Percentiles rank a stretch among this genome's conserved stretches.
These are phyloP conservation scores for Guadua angustifolia DNA, from an alignment of 176 grass and related monocot genomes.

Conservation along the genomic window DNA sequence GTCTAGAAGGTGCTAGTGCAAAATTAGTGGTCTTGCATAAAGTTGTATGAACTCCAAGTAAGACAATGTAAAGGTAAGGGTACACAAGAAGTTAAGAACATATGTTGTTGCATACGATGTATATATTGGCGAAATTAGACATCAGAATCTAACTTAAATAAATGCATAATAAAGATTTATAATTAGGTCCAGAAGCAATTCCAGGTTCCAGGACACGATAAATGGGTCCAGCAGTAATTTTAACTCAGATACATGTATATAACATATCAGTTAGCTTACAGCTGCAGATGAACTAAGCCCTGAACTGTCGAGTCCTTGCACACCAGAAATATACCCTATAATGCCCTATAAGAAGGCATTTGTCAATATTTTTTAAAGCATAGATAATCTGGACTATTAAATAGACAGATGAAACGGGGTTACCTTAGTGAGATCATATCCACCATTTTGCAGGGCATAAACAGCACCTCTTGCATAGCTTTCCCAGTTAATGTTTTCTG, in stretches of 20 bases:
- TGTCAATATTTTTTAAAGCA: slow-evolving; percentile 10
- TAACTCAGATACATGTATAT: slow-evolving; percentile 14
- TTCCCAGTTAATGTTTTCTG: slow-evolving; percentile 75
- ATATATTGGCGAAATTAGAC: slow-evolving; percentile 12
- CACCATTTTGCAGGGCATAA: slow-evolving; percentile 83
- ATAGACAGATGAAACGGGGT: slow-evolving; percentile 22
- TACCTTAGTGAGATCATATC: slow-evolving; percentile 87
- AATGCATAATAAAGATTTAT: background rate
- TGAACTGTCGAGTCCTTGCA: slow-evolving; percentile 88
- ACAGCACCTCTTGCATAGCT: slow-evolving; percentile 89
- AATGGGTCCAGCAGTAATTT: background rate
- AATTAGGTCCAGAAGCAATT: background rate
- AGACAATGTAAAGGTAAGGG: background rate
- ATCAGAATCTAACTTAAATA: background rate
- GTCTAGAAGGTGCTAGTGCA: background rate
- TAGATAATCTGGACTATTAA: slow-evolving; percentile 27
- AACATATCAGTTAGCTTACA: slow-evolving; percentile 56
- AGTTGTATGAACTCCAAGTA: background rate
- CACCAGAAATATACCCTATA: slow-evolving; percentile 84
- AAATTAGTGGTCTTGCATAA: slow-evolving; percentile 22
- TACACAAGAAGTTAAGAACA: background rate
- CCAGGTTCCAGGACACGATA: slow-evolving; percentile 5
- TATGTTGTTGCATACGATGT: slow-evolving; percentile 1
- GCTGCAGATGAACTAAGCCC: slow-evolving; percentile 97
- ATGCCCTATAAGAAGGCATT: slow-evolving; percentile 63